Percentiles rank a stretch among this genome's conserved stretches.
These are phyloP conservation scores for Penicillium expansum DNA, from an alignment of 2,329 filamentous ascomycete genomes.

Conservation along the genomic window DNA sequence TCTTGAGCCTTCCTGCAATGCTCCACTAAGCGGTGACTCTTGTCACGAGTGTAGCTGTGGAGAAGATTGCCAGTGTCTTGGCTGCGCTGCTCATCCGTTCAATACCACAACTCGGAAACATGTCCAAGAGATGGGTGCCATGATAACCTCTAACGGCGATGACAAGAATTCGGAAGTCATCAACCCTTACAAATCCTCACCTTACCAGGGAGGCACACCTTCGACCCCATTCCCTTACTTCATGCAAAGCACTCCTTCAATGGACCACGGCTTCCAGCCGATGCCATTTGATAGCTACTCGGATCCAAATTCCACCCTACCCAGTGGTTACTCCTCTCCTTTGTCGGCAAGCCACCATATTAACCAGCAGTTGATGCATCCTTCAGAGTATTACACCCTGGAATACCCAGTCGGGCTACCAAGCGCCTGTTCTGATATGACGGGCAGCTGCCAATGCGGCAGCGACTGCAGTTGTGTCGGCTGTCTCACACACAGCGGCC, in stretches of 20 bases:
- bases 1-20: slow-evolving; percentile 11
- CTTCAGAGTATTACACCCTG: slow-evolving; percentile 43
- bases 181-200: slow-evolving; percentile 21
- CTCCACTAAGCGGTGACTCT: slow-evolving; percentile 18
- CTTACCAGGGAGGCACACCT: slow-evolving; percentile 19
- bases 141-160: slow-evolving; percentile 38
- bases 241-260: slow-evolving; percentile 13
- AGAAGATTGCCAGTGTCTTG: slow-evolving; percentile 47
- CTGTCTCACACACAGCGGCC: slow-evolving; percentile 53
- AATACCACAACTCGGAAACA: slow-evolving; percentile 47
- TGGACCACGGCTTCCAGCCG: slow-evolving; percentile 15
- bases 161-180: slow-evolving; percentile 22
- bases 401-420: slow-evolving; percentile 42
- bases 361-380: slow-evolving; percentile 38
- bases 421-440: slow-evolving; percentile 46
- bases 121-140: slow-evolving; percentile 47
- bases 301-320: slow-evolving; percentile 19
- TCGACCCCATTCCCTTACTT: slow-evolving; percentile 19
- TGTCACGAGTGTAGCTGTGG: slow-evolving; percentile 44
- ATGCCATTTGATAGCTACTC: slow-evolving; percentile 23
- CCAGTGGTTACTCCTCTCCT: slow-evolving; percentile 29
- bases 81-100: slow-evolving; percentile 47
- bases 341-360: slow-evolving; percentile 21
- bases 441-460: slow-evolving; percentile 53
- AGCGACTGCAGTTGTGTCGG: slow-evolving; percentile 53